Conservation (phyloP, 805 yeast species). For the Metschnikowia baotianmanensis region DNA sequence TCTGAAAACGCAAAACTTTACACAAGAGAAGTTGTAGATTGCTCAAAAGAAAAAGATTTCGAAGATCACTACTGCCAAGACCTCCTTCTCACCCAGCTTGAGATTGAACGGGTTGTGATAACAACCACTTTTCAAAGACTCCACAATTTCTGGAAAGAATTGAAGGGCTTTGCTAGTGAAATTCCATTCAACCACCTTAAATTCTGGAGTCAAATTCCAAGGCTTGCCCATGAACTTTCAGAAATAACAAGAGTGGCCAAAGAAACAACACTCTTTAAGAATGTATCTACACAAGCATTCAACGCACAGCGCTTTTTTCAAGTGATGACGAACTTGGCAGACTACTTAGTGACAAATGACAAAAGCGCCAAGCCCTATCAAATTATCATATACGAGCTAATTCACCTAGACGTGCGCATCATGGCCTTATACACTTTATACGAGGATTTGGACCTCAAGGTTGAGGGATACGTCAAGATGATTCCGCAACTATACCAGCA, state of each 20-base stretch:
- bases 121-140: background rate
- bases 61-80: background rate
- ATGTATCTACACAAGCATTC: background rate
- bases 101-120: background rate
- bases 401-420: background rate
- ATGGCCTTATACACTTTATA: background rate
- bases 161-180: background rate
- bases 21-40: background rate
- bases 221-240: background rate
- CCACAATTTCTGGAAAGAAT: background rate
- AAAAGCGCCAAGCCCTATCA: background rate
- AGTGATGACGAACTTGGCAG: background rate
- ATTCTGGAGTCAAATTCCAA: background rate
- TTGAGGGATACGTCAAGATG: background rate
- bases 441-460: background rate
- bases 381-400: background rate
- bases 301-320: background rate
- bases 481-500: background rate
- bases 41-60: background rate
- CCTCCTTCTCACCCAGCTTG: background rate
- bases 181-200: background rate
- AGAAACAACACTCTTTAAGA: background rate
- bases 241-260: background rate
- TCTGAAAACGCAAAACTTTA: background rate
- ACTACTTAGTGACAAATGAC: background rate